Conservation (phyloP, 495 filamentous ascomycete genomes). For the Hypoxylon trugodes region DNA sequence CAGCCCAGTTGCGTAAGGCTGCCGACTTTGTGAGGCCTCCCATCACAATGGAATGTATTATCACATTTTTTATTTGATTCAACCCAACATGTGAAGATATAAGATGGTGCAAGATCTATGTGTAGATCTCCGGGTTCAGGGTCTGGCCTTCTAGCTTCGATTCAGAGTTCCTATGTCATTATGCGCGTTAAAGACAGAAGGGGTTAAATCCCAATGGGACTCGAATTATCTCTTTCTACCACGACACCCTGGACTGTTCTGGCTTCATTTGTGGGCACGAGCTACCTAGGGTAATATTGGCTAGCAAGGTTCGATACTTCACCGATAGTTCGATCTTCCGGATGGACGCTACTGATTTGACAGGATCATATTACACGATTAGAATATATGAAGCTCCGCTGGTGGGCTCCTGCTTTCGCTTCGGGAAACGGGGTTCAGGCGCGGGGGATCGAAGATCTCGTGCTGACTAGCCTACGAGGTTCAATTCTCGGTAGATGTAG, state of each 20-base stretch:
- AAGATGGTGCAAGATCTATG: background rate
- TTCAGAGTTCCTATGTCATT: background rate
- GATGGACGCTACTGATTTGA: no score
- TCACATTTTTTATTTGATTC: no score
- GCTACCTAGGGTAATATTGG: background rate
- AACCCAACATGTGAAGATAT: no score
- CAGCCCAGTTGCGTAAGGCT: background rate
- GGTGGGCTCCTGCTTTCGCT: background rate
- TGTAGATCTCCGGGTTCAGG: constrained; percentile 6
- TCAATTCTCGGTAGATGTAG: constrained; percentile 12
- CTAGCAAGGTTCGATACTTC: background rate
- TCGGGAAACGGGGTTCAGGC: background rate
- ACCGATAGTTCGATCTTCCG: background rate
- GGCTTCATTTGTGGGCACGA: background rate
- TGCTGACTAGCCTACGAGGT: background rate
- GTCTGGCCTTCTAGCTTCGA: background rate
- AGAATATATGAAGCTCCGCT: background rate
- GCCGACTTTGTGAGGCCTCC: background rate
- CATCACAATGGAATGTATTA: background rate
- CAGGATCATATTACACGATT: constrained; percentile 3
- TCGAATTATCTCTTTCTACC: background rate
- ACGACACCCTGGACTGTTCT: background rate
- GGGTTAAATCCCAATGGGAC: background rate
- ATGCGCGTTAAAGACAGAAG: background rate
- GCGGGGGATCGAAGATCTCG: constrained; percentile 15